A percentile compares a stretch with the other conserved stretches of the same genome.
Evolutionary conservation across 345 rosid genomes (phyloP).

Genomic region (Salix purpurea): DNA sequence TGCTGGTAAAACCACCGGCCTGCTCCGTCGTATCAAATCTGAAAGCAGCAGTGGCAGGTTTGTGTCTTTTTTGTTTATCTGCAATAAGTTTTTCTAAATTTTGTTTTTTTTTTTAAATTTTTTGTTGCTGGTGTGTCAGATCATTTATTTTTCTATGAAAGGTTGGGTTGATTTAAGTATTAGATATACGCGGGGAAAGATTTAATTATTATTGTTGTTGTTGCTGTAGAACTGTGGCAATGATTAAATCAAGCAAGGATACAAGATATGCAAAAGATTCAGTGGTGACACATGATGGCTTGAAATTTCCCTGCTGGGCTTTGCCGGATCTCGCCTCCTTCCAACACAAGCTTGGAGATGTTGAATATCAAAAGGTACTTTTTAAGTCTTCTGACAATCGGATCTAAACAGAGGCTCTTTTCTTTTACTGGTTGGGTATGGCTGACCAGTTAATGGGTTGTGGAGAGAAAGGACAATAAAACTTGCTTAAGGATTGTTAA

Average conservation of each 20-base stretch:
- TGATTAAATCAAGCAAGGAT: conserved; percentile 78
- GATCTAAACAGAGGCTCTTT: neutral
- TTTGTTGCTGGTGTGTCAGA: neutral
- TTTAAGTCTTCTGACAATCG: neutral
- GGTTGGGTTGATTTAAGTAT: neutral
- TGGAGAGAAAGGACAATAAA: neutral
- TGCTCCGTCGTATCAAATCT: conserved; percentile 76
- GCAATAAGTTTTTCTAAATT: neutral
- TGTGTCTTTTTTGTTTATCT: neutral
- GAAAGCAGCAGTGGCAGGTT: conserved; percentile 64
- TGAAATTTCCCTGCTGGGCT: conserved; percentile 76
- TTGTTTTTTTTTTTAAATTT: neutral
- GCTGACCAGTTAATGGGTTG: neutral
- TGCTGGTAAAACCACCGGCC: conserved; percentile 88
- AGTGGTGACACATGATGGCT: conserved; percentile 78
- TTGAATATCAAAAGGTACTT: conserved; percentile 59
- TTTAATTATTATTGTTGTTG: neutral
- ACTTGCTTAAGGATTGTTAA: neutral
- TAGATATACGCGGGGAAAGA: neutral
- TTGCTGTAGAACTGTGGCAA: conserved; percentile 52
- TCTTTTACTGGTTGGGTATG: neutral
- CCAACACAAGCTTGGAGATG: conserved; percentile 39
- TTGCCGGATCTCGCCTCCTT: conserved; percentile 70
- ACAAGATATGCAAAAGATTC: conserved; percentile 70
- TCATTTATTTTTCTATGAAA: too few relatives aligned